Evolutionary conservation across 2,329 filamentous ascomycete genomes (phyloP).

Genomic region (Arthrobotrys sinensis): DNA sequence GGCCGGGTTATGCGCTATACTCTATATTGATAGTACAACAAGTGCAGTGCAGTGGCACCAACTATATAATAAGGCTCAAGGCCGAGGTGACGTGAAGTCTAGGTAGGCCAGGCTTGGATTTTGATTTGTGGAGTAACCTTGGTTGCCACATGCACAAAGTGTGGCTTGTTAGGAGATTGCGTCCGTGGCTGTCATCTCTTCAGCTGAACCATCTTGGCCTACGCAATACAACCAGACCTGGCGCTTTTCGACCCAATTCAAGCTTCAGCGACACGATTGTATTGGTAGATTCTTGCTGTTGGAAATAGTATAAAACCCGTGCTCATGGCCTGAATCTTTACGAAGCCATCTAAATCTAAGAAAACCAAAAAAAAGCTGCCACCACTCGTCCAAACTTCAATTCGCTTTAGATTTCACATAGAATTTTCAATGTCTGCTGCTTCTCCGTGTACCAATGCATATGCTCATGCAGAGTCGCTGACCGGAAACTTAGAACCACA

Average conservation of each 20-base stretch:
- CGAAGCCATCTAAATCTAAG: background rate
- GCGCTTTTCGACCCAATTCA: too few species aligned
- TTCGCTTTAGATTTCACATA: background rate
- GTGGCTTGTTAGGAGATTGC: too few species aligned
- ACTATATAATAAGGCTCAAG: too few species aligned
- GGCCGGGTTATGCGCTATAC: too few species aligned
- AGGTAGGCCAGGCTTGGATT: too few species aligned
- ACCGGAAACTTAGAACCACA: slow-evolving; percentile 39
- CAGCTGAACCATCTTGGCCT: slow-evolving; percentile 13
- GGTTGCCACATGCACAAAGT: too few species aligned
- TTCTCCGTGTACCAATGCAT: background rate
- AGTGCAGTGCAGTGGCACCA: too few species aligned
- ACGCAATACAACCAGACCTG: slow-evolving; percentile 14
- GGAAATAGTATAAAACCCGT: slow-evolving; percentile 1
- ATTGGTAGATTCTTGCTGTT: background rate
- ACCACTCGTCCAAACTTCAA: background rate
- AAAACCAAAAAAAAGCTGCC: background rate
- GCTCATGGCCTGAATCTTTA: too few species aligned
- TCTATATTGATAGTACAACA: too few species aligned
- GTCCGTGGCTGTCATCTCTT: too few species aligned
- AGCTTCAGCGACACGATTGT: slow-evolving; percentile 8
- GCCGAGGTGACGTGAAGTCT: too few species aligned
- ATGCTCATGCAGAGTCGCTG: slow-evolving; percentile 4
- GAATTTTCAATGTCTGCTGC: background rate
- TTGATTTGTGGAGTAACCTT: too few species aligned